These are phyloP conservation scores for Leptodontidium sp. DNA, from an alignment of 2,329 filamentous ascomycete species.

Conservation along the genomic window DNA sequence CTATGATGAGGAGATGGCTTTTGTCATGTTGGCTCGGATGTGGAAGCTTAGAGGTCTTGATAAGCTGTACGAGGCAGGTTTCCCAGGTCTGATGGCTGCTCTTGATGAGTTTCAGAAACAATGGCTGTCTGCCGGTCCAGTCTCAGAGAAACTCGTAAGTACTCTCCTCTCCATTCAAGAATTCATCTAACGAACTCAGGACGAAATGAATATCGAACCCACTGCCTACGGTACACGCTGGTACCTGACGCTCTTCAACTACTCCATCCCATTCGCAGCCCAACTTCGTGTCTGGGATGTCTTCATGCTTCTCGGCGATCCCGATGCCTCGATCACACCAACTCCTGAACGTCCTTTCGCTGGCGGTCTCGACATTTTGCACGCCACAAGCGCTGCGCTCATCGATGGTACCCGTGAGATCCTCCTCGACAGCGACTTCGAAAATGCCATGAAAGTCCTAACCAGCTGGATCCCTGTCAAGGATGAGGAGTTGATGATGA, in stretches of 20 bases:
- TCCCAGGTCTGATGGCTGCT: conserved; percentile 85
- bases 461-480: conserved; percentile 94
- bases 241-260: conserved; percentile 98
- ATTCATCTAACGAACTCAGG: conserved; percentile 53
- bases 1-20: conserved; percentile 93
- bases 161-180: background rate
- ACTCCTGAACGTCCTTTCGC: conserved; percentile 54
- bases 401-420: conserved; percentile 91
- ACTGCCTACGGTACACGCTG: conserved; percentile 96
- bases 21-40: conserved; percentile 95
- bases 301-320: conserved; percentile 91
- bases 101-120: conserved; percentile 83
- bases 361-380: conserved; percentile 83
- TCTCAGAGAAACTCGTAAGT: conserved; percentile 82
- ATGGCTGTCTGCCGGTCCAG: conserved; percentile 82
- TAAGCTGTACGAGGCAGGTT: conserved; percentile 83
- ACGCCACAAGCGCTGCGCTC: conserved; percentile 87
- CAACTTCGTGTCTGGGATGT: conserved; percentile 98
- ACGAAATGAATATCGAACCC: conserved; percentile 79
- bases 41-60: conserved; percentile 91
- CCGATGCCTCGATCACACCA: conserved; percentile 52
- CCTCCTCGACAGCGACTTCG: conserved; percentile 91
- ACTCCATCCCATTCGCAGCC: conserved; percentile 92
- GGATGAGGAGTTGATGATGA: conserved; percentile 93
- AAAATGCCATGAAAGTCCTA: conserved; percentile 96